These are phyloP conservation scores for Leucocoprinus sp. DNA, from an alignment of 768 basidiomycete genomes.

Conservation along the genomic window DNA sequence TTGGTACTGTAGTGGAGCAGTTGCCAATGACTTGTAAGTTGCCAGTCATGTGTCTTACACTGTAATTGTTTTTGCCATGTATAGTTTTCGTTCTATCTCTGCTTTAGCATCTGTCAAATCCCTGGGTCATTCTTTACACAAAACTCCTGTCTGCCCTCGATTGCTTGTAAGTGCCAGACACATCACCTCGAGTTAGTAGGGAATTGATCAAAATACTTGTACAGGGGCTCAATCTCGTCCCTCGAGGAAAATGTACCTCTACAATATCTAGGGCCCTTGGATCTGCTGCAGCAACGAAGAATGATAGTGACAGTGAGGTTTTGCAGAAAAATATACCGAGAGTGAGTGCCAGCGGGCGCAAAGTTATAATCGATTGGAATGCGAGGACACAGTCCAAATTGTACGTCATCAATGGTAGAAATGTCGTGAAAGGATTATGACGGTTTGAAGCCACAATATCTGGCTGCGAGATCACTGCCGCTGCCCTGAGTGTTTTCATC, in stretches of 20 bases:
- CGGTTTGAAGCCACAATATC: conserved; percentile 62
- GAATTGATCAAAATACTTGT: neutral
- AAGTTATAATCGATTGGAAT: conserved; percentile 70
- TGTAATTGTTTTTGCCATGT: no score
- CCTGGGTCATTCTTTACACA: neutral
- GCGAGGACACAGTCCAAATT: conserved; percentile 66
- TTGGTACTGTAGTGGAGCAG: no score
- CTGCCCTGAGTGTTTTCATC: conserved; percentile 80
- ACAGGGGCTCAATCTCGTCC: neutral
- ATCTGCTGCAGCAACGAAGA: conserved; percentile 17
- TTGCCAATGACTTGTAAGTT: no score
- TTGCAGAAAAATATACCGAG: conserved; percentile 39
- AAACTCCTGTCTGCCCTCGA: neutral
- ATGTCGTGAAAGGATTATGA: neutral
- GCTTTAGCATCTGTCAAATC: neutral
- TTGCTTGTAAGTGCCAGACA: neutral
- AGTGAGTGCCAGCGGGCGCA: conserved; percentile 45
- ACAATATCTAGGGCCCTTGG: conserved; percentile 12
- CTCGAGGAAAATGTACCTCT: neutral
- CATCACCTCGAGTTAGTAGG: neutral
- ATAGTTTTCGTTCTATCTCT: no score
- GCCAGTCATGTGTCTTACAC: no score
- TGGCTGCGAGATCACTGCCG: conserved; percentile 94
- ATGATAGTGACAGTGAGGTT: conserved; percentile 11
- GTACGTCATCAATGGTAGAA: conserved; percentile 33